phyloP scores from a whole-genome alignment of 2,329 filamentous ascomycete genomes.

The Cylindrodendrum hubeiense region DNA sequence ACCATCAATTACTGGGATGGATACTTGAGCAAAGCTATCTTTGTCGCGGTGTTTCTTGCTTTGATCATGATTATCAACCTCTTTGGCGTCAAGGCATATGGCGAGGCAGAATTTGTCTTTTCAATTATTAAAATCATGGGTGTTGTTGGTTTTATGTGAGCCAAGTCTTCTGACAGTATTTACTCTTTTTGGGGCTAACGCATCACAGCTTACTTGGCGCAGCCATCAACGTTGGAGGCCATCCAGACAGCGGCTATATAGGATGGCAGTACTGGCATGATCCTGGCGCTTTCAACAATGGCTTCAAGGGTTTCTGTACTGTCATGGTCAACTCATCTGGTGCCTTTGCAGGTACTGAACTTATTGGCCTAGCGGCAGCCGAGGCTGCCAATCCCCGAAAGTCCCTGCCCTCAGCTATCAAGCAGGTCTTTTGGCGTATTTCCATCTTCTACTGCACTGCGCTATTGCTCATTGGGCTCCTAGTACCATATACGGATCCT shows the following conservation, averaged over 20 bases:
- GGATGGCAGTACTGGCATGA: slow-evolving; percentile 81
- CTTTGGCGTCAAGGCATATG: neutral
- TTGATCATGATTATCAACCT: slow-evolving; percentile 48
- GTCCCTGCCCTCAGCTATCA: slow-evolving; percentile 85
- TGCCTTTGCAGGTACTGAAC: slow-evolving; percentile 79
- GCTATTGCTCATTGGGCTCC: slow-evolving; percentile 82
- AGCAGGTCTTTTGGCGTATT: slow-evolving; percentile 96
- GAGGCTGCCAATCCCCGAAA: slow-evolving; percentile 62
- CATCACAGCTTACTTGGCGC: slow-evolving; percentile 80
- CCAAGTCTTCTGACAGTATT: slow-evolving; percentile 50
- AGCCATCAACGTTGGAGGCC: slow-evolving; percentile 85
- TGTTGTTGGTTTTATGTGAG: slow-evolving; percentile 85
- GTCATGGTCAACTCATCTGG: slow-evolving; percentile 83
- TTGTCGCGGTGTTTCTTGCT: slow-evolving; percentile 86
- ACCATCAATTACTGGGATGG: slow-evolving; percentile 85
- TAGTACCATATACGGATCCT: slow-evolving; percentile 79
- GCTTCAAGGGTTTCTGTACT: slow-evolving; percentile 84
- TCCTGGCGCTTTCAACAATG: slow-evolving; percentile 84
- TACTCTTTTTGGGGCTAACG: slow-evolving; percentile 8
- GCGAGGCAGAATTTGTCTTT: slow-evolving; percentile 75
- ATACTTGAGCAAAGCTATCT: slow-evolving; percentile 74
- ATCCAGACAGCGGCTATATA: slow-evolving; percentile 79
- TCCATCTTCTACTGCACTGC: slow-evolving; percentile 89
- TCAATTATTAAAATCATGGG: slow-evolving; percentile 87
- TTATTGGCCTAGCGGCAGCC: slow-evolving; percentile 82